Conservation (phyloP, 345 rosid genomes). For the Psidium guajava region DNA sequence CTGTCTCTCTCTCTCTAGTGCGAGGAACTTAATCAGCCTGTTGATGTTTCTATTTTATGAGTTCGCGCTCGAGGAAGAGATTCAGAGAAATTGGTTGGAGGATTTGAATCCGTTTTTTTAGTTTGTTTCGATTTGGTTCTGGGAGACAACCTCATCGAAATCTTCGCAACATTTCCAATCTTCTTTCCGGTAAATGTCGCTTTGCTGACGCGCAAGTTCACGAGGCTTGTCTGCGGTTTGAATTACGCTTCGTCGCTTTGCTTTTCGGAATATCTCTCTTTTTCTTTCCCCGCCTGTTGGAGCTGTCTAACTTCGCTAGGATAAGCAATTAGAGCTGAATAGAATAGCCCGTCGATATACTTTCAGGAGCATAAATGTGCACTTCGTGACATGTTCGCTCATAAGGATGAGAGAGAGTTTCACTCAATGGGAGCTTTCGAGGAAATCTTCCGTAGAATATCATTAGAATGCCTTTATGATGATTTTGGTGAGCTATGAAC, state of each 20-base stretch:
- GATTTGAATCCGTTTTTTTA: background rate
- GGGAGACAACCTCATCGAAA: background rate
- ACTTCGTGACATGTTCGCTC: background rate
- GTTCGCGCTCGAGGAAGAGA: background rate
- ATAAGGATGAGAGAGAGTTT: background rate
- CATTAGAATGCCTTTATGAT: background rate
- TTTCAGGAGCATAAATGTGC: background rate
- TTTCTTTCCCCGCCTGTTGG: background rate
- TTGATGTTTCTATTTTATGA: background rate
- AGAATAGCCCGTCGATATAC: background rate
- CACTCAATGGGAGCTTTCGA: background rate
- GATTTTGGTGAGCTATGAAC: background rate
- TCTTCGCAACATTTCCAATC: background rate
- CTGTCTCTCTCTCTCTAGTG: background rate
- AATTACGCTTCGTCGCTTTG: background rate
- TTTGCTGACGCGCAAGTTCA: rapidly evolving
- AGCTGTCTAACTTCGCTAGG: background rate
- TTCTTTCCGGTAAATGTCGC: background rate
- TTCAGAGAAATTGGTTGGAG: background rate
- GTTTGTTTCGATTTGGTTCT: background rate
- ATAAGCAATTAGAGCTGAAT: background rate
- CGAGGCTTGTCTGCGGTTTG: background rate
- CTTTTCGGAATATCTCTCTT: background rate
- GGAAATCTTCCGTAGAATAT: background rate
- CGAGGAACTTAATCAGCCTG: background rate